Evolutionary conservation across 2,329 filamentous ascomycete genomes (phyloP).

Genomic region (Parascedosporium putredinis): DNA sequence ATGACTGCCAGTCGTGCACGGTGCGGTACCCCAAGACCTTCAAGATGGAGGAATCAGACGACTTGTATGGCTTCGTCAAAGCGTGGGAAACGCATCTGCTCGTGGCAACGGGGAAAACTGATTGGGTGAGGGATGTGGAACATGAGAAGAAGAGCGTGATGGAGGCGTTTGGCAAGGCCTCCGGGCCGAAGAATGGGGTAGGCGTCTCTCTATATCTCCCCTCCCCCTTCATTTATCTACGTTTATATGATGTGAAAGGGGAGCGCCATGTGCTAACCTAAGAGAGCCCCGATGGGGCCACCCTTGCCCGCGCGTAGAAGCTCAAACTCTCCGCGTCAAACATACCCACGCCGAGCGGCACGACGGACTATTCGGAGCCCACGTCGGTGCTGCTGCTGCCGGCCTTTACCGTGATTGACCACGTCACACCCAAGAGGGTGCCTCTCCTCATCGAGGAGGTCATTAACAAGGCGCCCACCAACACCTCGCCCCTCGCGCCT

Average conservation of each 20-base stretch:
- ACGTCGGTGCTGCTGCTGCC: slow-evolving; percentile 79
- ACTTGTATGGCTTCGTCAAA: slow-evolving; percentile 75
- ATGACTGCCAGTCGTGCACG: slow-evolving; percentile 75
- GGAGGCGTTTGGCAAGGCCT: slow-evolving; percentile 55
- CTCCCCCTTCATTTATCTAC: no score
- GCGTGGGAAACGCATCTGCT: slow-evolving; percentile 84
- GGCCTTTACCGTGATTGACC: slow-evolving; percentile 71
- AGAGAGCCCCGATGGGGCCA: neutral
- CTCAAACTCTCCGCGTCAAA: slow-evolving; percentile 90
- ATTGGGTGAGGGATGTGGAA: slow-evolving; percentile 83
- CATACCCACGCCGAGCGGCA: slow-evolving; percentile 67
- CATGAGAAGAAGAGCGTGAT: slow-evolving; percentile 82
- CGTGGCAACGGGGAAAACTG: slow-evolving; percentile 88
- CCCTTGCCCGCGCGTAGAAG: slow-evolving; percentile 38
- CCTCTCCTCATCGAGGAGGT: slow-evolving; percentile 60
- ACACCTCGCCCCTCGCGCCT: slow-evolving; percentile 47
- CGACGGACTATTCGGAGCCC: slow-evolving; percentile 51
- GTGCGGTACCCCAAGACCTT: slow-evolving; percentile 63
- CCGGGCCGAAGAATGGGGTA: slow-evolving; percentile 58
- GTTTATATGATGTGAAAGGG: no score
- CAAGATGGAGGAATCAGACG: slow-evolving; percentile 66
- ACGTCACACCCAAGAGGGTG: slow-evolving; percentile 67
- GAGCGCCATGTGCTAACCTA: no score
- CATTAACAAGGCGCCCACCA: slow-evolving; percentile 65
- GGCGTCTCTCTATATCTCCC: slow-evolving; percentile 13